These are phyloP conservation scores for Moricandia arvensis DNA, from an alignment of 345 rosid genomes.

Conservation along the genomic window DNA sequence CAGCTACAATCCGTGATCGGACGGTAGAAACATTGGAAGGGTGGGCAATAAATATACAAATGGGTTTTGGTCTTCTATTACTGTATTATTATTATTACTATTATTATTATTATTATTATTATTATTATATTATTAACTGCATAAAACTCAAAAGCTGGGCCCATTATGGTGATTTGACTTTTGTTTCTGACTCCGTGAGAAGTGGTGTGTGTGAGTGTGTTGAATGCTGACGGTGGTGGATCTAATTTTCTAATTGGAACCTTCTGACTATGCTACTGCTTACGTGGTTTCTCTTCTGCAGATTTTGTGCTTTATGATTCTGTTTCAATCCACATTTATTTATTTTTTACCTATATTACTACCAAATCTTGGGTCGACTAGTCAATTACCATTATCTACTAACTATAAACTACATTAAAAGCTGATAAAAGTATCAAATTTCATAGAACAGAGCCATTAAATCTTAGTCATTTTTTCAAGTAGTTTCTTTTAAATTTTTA, in stretches of 20 bases:
- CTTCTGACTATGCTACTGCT: constrained; percentile 23
- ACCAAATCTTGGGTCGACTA: background rate
- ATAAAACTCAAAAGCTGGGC: background rate
- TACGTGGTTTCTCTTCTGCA: constrained; percentile 22
- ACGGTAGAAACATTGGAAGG: constrained; percentile 12
- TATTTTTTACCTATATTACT: background rate
- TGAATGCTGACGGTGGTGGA: constrained; percentile 33
- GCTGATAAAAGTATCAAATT: background rate
- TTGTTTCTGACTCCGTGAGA: constrained; percentile 13
- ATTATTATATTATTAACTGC: background rate
- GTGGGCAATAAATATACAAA: background rate
- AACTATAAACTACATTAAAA: background rate
- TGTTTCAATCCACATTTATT: background rate
- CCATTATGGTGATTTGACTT: constrained; percentile 10
- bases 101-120: no score
- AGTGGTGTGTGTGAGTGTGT: background rate
- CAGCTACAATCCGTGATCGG: constrained; percentile 38
- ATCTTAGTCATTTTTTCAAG: no score
- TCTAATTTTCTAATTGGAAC: constrained; percentile 20
- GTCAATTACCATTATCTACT: background rate
- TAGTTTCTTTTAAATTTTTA: no score
- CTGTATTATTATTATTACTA: no score
- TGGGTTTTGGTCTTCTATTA: background rate
- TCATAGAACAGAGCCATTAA: background rate
- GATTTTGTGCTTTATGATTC: background rate